Evolutionary conservation across 2,329 filamentous ascomycete genomes (phyloP).

Genomic region (Cytospora leucostoma): DNA sequence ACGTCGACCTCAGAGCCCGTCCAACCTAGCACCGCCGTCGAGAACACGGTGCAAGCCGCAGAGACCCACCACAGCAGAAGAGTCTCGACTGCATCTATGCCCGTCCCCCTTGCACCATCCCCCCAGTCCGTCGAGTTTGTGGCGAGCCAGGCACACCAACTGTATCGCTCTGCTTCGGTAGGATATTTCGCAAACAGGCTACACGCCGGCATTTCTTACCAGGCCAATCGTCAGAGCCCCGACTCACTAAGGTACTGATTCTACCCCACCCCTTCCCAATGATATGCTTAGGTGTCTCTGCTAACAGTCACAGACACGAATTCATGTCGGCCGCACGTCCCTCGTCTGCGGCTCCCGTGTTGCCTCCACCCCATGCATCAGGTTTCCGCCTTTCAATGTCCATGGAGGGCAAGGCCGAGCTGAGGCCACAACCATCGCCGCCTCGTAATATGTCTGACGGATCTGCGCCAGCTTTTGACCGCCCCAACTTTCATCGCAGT

Average conservation of each 20-base stretch:
- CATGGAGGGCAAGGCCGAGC: conserved; percentile 85
- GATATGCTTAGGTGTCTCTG: background rate
- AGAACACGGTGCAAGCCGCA: conserved; percentile 6
- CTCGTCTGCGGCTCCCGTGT: conserved; percentile 44
- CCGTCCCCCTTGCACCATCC: conserved; percentile 26
- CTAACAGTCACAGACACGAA: conserved; percentile 41
- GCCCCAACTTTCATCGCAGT: conserved; percentile 65
- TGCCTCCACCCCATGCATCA: conserved; percentile 47
- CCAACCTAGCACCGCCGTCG: conserved; percentile 19
- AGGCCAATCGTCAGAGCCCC: conserved; percentile 47
- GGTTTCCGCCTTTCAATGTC: conserved; percentile 79
- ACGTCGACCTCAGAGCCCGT: conserved; percentile 4
- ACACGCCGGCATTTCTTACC: conserved; percentile 55
- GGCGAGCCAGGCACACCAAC: conserved; percentile 26
- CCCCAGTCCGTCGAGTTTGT: conserved; percentile 32
- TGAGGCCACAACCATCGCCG: conserved; percentile 67
- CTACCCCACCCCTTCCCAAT: background rate
- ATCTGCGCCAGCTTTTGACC: conserved; percentile 50
- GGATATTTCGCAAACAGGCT: conserved; percentile 60
- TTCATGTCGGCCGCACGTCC: conserved; percentile 47
- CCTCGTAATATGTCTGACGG: conserved; percentile 36
- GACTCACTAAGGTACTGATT: conserved; percentile 48
- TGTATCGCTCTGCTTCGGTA: conserved; percentile 41
- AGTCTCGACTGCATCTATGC: conserved; percentile 19
- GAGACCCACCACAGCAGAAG: conserved; percentile 12